These are phyloP conservation scores for Actinidia chinensis DNA, from an alignment of 179 eudicot species.

Conservation along the genomic window DNA sequence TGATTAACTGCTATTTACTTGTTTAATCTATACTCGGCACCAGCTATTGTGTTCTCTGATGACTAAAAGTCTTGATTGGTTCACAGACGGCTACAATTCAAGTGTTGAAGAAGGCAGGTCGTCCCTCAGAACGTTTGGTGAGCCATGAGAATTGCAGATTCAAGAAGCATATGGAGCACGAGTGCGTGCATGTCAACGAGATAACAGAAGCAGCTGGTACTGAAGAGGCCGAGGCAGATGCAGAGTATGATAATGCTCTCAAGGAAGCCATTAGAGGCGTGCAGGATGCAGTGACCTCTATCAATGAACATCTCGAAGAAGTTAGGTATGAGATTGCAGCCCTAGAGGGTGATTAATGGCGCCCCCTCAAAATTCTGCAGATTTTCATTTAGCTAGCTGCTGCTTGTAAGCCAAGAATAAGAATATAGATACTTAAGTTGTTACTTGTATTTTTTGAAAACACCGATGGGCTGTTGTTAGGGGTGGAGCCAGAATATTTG, in stretches of 20 bases:
- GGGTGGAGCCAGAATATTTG: no score
- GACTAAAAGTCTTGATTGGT: constrained; percentile 2
- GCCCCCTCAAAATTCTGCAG: background rate
- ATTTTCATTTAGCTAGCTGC: no score
- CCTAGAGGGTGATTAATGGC: constrained; percentile 34
- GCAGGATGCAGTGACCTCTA: constrained; percentile 76
- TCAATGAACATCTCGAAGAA: constrained; percentile 88
- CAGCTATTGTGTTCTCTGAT: background rate
- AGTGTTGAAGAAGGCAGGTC: constrained; percentile 91
- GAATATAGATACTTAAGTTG: no score
- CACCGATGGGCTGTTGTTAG: no score
- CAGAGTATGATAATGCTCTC: constrained; percentile 76
- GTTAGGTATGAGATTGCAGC: constrained; percentile 81
- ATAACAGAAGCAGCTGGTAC: constrained; percentile 92
- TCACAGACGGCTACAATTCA: constrained; percentile 81
- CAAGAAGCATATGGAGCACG: constrained; percentile 61
- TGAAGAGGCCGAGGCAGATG: constrained; percentile 96
- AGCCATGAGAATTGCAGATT: constrained; percentile 83
- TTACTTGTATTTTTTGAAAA: no score
- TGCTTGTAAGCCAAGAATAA: no score
- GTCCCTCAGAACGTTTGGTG: constrained; percentile 86
- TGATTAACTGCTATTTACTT: background rate
- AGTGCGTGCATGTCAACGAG: constrained; percentile 89
- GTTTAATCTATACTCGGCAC: background rate
- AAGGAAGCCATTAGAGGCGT: constrained; percentile 90